Percentiles rank a stretch among this genome's conserved stretches.
phyloP scores from a whole-genome alignment of 768 basidiomycete genomes.

The Lepiota subincarnata region DNA sequence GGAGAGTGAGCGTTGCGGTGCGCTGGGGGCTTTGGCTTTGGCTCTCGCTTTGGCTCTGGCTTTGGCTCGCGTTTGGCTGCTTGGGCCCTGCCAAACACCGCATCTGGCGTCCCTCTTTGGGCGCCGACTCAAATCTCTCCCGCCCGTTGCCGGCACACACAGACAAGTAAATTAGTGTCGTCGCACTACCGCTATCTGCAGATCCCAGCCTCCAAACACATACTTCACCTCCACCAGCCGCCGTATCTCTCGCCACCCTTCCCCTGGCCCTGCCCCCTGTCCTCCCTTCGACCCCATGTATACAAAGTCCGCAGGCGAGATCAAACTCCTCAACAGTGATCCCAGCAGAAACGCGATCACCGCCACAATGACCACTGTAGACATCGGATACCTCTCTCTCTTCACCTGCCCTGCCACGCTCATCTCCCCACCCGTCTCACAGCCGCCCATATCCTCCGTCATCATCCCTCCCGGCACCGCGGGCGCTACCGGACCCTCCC shows the following conservation, averaged over 20 bases:
- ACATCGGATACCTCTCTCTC: constrained; percentile 32
- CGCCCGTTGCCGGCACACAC: constrained; percentile 20
- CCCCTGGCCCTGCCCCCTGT: constrained; percentile 45
- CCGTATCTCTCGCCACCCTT: constrained; percentile 82
- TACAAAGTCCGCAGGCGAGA: constrained; percentile 89
- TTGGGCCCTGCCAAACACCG: constrained; percentile 13
- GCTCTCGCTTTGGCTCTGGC: constrained; percentile 10
- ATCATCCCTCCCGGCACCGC: constrained; percentile 37
- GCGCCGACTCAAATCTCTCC: constrained; percentile 21
- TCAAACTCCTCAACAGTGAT: constrained; percentile 80
- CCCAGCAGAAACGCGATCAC: constrained; percentile 90
- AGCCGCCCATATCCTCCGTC: constrained; percentile 24
- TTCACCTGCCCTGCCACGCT: constrained; percentile 9
- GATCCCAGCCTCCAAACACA: constrained; percentile 80
- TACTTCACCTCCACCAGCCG: constrained; percentile 81
- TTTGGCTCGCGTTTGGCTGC: constrained; percentile 10
- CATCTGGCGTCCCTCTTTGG: constrained; percentile 8
- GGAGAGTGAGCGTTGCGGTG: constrained; percentile 10
- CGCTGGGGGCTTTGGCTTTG: constrained; percentile 11
- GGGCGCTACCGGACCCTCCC: constrained; percentile 14
- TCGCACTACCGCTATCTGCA: constrained; percentile 81
- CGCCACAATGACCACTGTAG: constrained; percentile 69
- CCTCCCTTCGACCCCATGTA: constrained; percentile 57
- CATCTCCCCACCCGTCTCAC: constrained; percentile 10
- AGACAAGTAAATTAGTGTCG: constrained; percentile 38